These are phyloP conservation scores for Penicillium sp. DNA, from an alignment of 2,329 filamentous ascomycete genomes.

Conservation along the genomic window DNA sequence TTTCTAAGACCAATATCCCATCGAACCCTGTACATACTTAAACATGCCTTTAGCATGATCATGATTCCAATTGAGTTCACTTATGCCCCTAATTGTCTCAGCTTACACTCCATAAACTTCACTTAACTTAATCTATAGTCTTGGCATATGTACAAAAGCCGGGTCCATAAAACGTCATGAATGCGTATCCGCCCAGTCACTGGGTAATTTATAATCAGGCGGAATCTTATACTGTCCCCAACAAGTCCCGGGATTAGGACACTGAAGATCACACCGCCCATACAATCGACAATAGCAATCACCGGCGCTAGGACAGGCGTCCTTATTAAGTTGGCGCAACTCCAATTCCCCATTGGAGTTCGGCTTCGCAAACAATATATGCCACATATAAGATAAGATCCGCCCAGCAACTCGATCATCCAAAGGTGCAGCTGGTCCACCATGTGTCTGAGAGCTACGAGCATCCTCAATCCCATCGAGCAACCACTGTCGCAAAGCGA, in stretches of 20 bases:
- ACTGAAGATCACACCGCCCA: slow-evolving; percentile 40
- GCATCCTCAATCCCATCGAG: slow-evolving; percentile 36
- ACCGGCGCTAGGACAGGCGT: slow-evolving; percentile 38
- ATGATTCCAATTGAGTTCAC: not conserved
- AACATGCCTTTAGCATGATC: slow-evolving; percentile 10
- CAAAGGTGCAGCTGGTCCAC: slow-evolving; percentile 33
- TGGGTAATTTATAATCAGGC: slow-evolving; percentile 37
- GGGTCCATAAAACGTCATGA: slow-evolving; percentile 1
- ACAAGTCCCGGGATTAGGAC: slow-evolving; percentile 35
- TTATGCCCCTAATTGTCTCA: not conserved
- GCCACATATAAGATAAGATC: slow-evolving; percentile 53
- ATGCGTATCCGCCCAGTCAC: slow-evolving; percentile 35
- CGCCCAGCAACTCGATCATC: slow-evolving; percentile 48
- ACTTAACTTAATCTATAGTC: not conserved
- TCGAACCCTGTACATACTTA: slow-evolving; percentile 9
- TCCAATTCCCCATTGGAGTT: slow-evolving; percentile 26
- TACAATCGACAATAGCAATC: slow-evolving; percentile 50
- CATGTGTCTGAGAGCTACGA: not conserved
- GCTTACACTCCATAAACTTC: too few relatives aligned
- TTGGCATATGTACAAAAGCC: not conserved
- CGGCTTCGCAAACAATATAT: slow-evolving; percentile 47
- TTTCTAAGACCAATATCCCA: slow-evolving; percentile 48
- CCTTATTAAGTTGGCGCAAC: slow-evolving; percentile 38
- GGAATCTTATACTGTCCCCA: slow-evolving; percentile 43
- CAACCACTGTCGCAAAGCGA: slow-evolving; percentile 56